Percentiles rank a stretch among this genome's conserved stretches.
Evolutionary conservation across 352 stramenopile species (phyloP).

Genomic region (Globisporangium uncinulatum): DNA sequence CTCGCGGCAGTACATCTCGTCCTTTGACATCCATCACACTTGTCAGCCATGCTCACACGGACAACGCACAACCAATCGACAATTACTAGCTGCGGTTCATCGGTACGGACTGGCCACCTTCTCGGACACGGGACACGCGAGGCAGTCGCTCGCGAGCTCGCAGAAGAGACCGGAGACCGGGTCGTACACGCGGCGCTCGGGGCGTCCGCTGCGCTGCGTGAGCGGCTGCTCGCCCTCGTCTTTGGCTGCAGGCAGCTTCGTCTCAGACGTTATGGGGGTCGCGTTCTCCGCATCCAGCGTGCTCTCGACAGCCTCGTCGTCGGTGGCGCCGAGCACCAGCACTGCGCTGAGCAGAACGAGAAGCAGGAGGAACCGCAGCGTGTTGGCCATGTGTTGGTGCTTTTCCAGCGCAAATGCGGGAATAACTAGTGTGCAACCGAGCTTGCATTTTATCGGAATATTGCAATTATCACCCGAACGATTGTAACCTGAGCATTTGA

Average conservation of each 20-base stretch:
- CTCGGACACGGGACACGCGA: constrained; percentile 49
- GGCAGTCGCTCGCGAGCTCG: constrained; percentile 41
- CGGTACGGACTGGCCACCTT: too few species aligned
- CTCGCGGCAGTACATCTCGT: constrained; percentile 61
- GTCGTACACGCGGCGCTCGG: constrained; percentile 56
- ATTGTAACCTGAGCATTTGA: too few species aligned
- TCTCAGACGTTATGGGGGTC: neutral
- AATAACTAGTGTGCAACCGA: too few species aligned
- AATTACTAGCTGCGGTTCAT: neutral
- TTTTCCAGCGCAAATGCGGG: too few species aligned
- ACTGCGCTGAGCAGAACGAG: too few species aligned
- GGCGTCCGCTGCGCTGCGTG: constrained; percentile 19
- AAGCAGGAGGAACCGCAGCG: too few species aligned
- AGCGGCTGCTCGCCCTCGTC: constrained; percentile 9
- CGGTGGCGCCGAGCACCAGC: neutral
- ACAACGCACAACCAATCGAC: neutral
- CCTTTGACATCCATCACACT: constrained; percentile 3
- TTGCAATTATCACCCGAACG: too few species aligned
- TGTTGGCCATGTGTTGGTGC: too few species aligned
- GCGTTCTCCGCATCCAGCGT: neutral
- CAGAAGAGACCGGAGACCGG: constrained; percentile 54
- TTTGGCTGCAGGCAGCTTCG: too few species aligned
- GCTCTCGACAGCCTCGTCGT: neutral
- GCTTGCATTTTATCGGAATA: too few species aligned
- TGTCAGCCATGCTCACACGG: neutral